Evolutionary conservation across 2,329 filamentous ascomycete species (phyloP).

Genomic region (Ophiostoma tasmaniense): DNA sequence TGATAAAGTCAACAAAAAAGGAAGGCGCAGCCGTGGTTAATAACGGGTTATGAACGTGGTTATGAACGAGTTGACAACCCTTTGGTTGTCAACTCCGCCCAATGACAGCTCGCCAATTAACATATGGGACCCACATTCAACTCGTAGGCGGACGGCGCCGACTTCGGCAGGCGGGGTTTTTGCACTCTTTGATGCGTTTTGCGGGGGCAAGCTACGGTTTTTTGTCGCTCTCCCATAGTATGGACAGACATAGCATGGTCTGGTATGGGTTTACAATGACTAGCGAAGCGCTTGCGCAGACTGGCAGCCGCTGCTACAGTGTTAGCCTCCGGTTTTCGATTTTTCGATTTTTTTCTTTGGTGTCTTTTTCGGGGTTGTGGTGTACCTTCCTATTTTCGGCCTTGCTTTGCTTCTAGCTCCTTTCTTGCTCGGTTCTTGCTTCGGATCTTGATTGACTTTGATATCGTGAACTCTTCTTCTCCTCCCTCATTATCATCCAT

Average conservation of each 20-base stretch:
- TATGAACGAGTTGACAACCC: background rate
- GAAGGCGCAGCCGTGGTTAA: background rate
- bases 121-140: background rate
- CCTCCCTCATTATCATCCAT: background rate
- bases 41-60: background rate
- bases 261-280: background rate
- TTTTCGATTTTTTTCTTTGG: background rate
- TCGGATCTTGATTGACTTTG: background rate
- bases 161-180: constrained; percentile 5
- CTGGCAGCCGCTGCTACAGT: background rate
- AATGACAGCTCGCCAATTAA: background rate
- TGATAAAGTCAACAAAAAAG: background rate
- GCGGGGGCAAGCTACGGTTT: background rate
- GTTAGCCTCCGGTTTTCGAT: background rate
- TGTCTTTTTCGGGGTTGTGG: background rate
- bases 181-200: background rate
- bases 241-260: background rate
- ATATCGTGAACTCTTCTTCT: background rate
- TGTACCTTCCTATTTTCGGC: background rate
- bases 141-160: background rate
- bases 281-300: background rate
- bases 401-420: background rate
- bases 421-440: background rate
- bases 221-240: background rate
- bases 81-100: background rate